Base-by-base conservation (phyloP, 1,284 basidiomycete genomes). In the Fomitopsis palustris region DNA sequence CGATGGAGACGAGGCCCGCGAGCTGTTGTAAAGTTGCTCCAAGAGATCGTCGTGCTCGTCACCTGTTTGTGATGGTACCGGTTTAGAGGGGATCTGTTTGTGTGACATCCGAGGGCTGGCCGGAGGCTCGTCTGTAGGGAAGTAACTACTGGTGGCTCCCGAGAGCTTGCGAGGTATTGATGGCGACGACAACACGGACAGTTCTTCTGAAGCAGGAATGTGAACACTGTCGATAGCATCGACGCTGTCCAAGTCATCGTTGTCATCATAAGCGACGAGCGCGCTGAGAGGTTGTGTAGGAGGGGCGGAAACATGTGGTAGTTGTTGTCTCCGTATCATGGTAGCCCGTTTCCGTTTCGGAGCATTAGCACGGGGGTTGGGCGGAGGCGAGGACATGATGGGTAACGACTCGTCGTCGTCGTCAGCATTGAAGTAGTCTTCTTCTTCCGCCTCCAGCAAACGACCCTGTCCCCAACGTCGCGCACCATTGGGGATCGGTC, bases 401-500 rank as follows among this genome's bases (percentile, higher is more conserved):
- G 71, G 75, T 37, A 69, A 67, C 51, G 69, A 68, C 54, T 70
- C 74, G 5, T 87, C 82, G 43, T 87, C 85, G 37, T 92, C 91
- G 57, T 90, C 88, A 17, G 77, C 82, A 65, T 95, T 93, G 81
- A 97, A 97, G 78, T 96, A 98, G 62, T 92, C 87, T 69, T 98
- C 95, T 66, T 95, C 92, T 66, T 88, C 88, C 4, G 78, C 79
- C 63, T 91, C 86, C 66, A 85, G 73, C 57, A 75, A 70, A 66
- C 85, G 79, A 62, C 81, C 78, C 69, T 83, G 77, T 61, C 77
- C 78, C 78, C 81, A 79, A 58, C 69, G 54, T 67, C 72, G 69
- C 77, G 78, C 61, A 68, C 57, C 68, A 53, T 64, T 66, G 17
- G 56, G 58, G 1, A 60, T 54, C 5, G 60, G 53, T 31, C 60